Conservation (phyloP, 176 grass and related monocot genomes). For the Raddia guianensis region DNA sequence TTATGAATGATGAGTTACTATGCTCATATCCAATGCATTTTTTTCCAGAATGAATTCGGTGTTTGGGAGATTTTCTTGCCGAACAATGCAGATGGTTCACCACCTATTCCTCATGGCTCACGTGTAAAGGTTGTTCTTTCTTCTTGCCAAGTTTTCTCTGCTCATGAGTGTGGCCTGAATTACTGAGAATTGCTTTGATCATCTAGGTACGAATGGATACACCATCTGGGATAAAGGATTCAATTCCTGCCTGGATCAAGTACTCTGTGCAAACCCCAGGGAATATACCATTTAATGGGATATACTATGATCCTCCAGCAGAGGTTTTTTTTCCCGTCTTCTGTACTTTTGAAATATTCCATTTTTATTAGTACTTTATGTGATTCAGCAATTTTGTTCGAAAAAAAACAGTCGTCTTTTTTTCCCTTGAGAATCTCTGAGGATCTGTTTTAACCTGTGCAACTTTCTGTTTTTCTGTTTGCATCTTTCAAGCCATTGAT, state of each 20-base stretch:
- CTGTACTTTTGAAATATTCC: background rate
- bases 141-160: slow-evolving; percentile 3
- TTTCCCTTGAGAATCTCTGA: background rate
- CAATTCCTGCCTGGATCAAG: slow-evolving; percentile 98
- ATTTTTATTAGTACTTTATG: slow-evolving; percentile 21
- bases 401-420: background rate
- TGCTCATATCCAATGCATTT: slow-evolving; percentile 37
- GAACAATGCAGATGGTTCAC: slow-evolving; percentile 82
- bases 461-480: background rate
- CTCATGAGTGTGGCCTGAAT: slow-evolving; percentile 28
- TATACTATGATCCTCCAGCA: slow-evolving; percentile 95
- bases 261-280: slow-evolving; percentile 81
- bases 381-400: slow-evolving; percentile 18
- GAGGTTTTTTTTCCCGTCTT: slow-evolving; percentile 50
- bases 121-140: slow-evolving; percentile 70
- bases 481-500: slow-evolving; percentile 14
- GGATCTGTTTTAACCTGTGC: background rate
- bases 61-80: slow-evolving; percentile 94
- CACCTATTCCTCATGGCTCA: slow-evolving; percentile 86
- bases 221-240: slow-evolving; percentile 91
- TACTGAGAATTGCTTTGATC: slow-evolving; percentile 11
- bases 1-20: slow-evolving; percentile 33
- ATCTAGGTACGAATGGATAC: slow-evolving; percentile 93
- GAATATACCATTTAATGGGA: slow-evolving; percentile 90
- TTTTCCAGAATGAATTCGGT: slow-evolving; percentile 82